Percentiles rank a stretch among this genome's conserved stretches.
phyloP scores from a whole-genome alignment of 768 basidiomycete species.

The Lactarius hatsudake region DNA sequence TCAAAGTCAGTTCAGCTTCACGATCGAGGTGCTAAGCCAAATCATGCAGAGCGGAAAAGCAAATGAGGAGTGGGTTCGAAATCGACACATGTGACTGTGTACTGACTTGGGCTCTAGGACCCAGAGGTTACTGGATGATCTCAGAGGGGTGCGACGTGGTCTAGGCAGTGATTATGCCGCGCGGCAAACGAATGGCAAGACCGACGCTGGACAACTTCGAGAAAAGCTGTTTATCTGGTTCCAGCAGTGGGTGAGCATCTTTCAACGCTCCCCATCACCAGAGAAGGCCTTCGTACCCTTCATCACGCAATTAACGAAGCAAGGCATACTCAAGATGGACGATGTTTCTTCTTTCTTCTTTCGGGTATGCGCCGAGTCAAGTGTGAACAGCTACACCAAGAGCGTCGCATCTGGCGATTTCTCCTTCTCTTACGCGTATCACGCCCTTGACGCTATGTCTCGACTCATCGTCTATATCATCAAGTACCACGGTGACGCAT shows the following conservation, averaged over 20 bases:
- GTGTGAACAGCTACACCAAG: constrained; percentile 84
- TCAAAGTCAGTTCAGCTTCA: constrained; percentile 73
- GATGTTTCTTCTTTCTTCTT: constrained; percentile 98
- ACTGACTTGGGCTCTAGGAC: constrained; percentile 45
- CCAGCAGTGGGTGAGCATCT: constrained; percentile 95
- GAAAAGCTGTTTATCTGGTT: constrained; percentile 78
- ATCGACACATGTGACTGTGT: background rate
- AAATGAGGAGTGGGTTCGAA: constrained; percentile 72
- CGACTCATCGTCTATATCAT: constrained; percentile 95
- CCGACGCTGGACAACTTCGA: constrained; percentile 71
- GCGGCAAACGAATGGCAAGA: constrained; percentile 52
- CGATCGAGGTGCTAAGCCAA: constrained; percentile 77
- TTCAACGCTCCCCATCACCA: constrained; percentile 84
- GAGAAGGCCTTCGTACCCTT: constrained; percentile 96
- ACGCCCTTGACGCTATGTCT: constrained; percentile 92
- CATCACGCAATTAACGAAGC: constrained; percentile 95
- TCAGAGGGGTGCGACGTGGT: constrained; percentile 61
- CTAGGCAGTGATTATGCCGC: constrained; percentile 40
- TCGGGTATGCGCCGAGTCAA: constrained; percentile 93
- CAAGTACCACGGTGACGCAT: constrained; percentile 98
- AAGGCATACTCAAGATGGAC: constrained; percentile 94
- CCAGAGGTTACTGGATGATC: constrained; percentile 72
- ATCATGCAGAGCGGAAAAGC: constrained; percentile 71
- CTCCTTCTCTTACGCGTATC: constrained; percentile 73
- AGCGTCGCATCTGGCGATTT: constrained; percentile 69